These are phyloP conservation scores for Rhododendron ferrugineum DNA, from an alignment of 148 eudicot species.

Conservation along the genomic window DNA sequence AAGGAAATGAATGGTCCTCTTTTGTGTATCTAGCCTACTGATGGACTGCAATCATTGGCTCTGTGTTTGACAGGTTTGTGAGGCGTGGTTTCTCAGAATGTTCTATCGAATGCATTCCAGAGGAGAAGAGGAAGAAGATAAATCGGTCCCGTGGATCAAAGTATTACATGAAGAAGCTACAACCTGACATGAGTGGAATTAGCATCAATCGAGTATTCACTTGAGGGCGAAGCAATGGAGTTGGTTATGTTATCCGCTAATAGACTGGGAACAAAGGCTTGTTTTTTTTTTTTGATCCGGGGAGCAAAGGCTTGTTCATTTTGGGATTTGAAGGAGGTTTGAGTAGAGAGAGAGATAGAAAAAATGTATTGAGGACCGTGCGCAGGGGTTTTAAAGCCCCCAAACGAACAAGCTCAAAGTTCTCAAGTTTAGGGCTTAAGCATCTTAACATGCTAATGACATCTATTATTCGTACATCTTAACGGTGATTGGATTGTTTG, in stretches of 20 bases:
- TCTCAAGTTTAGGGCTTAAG: not conserved
- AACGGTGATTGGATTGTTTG: not conserved
- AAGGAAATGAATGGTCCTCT: not conserved
- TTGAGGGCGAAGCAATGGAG: not conserved
- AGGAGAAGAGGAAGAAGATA: constrained; percentile 68
- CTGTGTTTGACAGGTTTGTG: constrained; percentile 59
- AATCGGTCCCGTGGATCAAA: constrained; percentile 77
- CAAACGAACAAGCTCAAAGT: too few relatives aligned
- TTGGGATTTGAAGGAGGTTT: too few relatives aligned
- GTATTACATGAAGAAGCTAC: constrained; percentile 78
- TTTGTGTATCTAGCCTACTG: not conserved
- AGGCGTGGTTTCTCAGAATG: constrained; percentile 90
- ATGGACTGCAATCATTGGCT: too few relatives aligned
- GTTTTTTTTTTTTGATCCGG: too few relatives aligned
- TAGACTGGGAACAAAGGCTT: not conserved
- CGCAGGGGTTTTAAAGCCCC: too few relatives aligned
- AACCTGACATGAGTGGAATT: constrained; percentile 79
- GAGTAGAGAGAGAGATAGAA: too few relatives aligned
- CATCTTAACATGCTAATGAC: not conserved
- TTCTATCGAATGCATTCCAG: constrained; percentile 65
- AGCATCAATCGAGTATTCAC: constrained; percentile 17
- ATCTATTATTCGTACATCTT: not conserved
- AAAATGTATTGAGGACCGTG: too few relatives aligned
- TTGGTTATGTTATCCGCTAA: not conserved
- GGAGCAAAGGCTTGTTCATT: too few relatives aligned